Conservation (phyloP, 2,329 filamentous ascomycete species). For the Tolypocladium sp. region DNA sequence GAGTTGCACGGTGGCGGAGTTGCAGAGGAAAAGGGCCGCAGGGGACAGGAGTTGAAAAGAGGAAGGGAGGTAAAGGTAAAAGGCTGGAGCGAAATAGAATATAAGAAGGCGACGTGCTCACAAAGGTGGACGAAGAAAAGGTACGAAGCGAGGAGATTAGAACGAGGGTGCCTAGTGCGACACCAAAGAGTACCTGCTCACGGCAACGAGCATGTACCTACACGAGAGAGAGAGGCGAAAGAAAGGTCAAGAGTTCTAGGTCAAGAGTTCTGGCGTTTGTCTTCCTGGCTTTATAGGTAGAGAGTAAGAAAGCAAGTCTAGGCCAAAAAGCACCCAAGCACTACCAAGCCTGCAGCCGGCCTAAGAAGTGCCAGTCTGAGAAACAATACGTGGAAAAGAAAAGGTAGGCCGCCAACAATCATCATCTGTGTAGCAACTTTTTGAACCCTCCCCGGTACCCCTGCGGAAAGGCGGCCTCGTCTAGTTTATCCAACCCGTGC, state of each 20-base stretch:
- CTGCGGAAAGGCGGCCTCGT: neutral
- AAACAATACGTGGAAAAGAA: neutral
- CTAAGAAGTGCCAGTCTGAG: neutral
- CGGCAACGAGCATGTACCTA: neutral
- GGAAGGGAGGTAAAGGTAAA: too few relatives aligned
- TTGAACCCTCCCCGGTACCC: neutral
- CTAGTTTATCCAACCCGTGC: slow-evolving; percentile 5
- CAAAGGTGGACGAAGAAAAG: too few relatives aligned
- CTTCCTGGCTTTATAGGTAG: neutral
- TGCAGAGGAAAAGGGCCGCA: too few relatives aligned
- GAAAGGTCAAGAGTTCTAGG: neutral
- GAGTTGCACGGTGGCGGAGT: too few relatives aligned
- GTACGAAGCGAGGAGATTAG: neutral
- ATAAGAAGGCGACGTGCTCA: too few relatives aligned
- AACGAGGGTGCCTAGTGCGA: neutral
- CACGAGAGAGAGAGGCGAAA: neutral
- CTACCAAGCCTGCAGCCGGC: neutral
- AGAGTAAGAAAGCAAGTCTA: neutral
- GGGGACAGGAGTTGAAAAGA: too few relatives aligned
- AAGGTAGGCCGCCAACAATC: neutral
- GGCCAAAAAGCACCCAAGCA: neutral
- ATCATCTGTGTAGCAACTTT: neutral
- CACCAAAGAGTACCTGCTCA: neutral
- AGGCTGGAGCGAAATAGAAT: too few relatives aligned
- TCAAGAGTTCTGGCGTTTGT: neutral